Evolutionary conservation across 306 rosid species (phyloP).

Genomic region (Benincasa hispida): DNA sequence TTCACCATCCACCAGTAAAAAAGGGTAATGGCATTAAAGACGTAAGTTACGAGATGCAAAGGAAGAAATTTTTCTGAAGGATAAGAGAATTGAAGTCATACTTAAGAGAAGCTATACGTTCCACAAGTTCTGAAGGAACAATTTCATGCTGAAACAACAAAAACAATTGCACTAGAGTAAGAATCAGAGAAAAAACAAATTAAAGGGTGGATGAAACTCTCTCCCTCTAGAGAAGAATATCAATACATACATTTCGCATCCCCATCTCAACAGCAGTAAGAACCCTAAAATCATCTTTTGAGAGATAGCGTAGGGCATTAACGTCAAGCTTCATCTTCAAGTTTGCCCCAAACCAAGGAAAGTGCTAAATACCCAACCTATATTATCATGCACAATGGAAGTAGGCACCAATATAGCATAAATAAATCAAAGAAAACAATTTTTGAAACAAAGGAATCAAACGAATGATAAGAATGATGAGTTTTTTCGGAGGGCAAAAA

Average conservation of each 20-base stretch:
- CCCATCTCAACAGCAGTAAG: conserved; percentile 89
- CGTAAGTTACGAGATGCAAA: not conserved
- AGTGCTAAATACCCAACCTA: not conserved
- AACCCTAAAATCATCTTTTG: conserved; percentile 90
- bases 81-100: conserved; percentile 11
- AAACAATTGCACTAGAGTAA: not conserved
- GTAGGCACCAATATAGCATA: no score
- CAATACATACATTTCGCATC: conserved; percentile 54
- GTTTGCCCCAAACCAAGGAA: not conserved
- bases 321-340: conserved; percentile 66
- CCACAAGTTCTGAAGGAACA: conserved; percentile 63
- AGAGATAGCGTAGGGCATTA: conserved; percentile 60
- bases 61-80: not conserved
- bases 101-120: conserved; percentile 64
- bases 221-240: not conserved
- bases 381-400: no score
- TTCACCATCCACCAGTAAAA: not conserved
- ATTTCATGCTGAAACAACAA: conserved; percentile 57
- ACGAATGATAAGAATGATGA: no score
- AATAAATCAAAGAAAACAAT: no score
- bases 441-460: no score
- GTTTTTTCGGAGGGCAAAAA: no score
- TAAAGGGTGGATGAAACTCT: not conserved
- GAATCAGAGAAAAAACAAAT: not conserved
- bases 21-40: not conserved